Evolutionary conservation across 1,139 yeast species (phyloP), one percentile per base, ranked within the genome.

Genomic region (Zygosaccharomyces pseudobailii): DNA sequence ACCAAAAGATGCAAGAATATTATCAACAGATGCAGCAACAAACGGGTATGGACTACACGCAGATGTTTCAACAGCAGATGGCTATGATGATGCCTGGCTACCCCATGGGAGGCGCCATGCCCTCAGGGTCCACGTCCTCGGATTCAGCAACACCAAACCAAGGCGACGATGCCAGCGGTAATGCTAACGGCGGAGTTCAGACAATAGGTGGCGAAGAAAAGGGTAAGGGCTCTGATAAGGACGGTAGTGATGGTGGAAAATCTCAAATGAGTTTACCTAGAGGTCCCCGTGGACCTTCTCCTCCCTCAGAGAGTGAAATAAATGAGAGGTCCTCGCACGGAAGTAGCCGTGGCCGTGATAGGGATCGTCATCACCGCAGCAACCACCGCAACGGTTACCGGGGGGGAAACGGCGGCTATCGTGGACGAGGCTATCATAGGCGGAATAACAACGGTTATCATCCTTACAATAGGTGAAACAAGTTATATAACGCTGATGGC

Each of bases 1-100:
- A 89, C 80, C 88, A 82, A 67, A 78, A 84, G 63, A 82, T 87
- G 88, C 90, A 84, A 67, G 87, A 84, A 57, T 87, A 85, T 63
- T 78, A 82, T 76, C 73, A 71, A 49, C 84, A 80, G 60, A 78
- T 80, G 67, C 83, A 78, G 54, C 77, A 74, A 53, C 72, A 69
- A 51, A 69, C 71, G 9, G 71, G 71, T 44, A 61, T 66, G 42
- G 70, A 66, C 49, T 64, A 63, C 38, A 51, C 65, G 5, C 71
- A 66, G 52, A 59, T 67, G 63, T 68, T 66, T 42, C 71, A 68
- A 45, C 72, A 73, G 55, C 78, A 71, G 54, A 70, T 72, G 63
- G 79, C 74, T 46, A 76, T 71, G 51, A 68, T 69, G 71, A 47
- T 78, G 78, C 80, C 80, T 17, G 72, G 75, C 55, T 84, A 79